Evolutionary conservation across 1,284 basidiomycete species (phyloP), one percentile per base, ranked within the genome.

Genomic region (Leucoagaricus sp.): DNA sequence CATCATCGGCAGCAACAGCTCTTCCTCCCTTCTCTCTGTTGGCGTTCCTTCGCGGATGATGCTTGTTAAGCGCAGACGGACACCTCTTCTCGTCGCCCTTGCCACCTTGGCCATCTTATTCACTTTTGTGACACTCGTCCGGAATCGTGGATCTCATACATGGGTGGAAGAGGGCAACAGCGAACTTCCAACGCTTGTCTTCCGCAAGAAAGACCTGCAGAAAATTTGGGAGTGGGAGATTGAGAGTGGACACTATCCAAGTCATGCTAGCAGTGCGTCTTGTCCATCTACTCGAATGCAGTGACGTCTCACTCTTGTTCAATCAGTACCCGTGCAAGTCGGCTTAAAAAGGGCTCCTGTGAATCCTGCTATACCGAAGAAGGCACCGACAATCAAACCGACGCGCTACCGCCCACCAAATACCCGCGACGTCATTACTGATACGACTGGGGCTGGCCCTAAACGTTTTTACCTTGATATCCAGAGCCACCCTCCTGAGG

Each of bases 201-300:
- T 87, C 55, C 75, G 75, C 15, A 73, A 80, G 26, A 76, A 81
- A 23, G 85, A 91, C 63, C 70, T 90, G 15, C 83, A 83, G 60
- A 78, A 82, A 65, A 84, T 92, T 66, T 92, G 88, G 89, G 78
- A 84, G 58, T 91, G 89, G 89, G 89, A 91, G 72, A 78, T 91
- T 53, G 76, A 80, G 33, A 85, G 85, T 65, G 89, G 89, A 1
- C 87, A 90, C 70, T 87, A 86, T 69, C 88, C 89, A 2, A 86
- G 83, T 62, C 70, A 74, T 29, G 70, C 79, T 49, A 72, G 74
- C 54, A 78, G 86, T 88, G 67, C 65, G 85, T 80, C 23, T 50
- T 53, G 40, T 48, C 53, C 17, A 31, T 45, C 29, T 55, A 28
- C 23, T 23, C 23, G 46, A 21, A 17, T 15, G 3, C 46, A 12